Evolutionary conservation across 352 stramenopile genomes (phyloP), one percentile per base, ranked within the genome.

Genomic region (Aphanomyces invadans): DNA sequence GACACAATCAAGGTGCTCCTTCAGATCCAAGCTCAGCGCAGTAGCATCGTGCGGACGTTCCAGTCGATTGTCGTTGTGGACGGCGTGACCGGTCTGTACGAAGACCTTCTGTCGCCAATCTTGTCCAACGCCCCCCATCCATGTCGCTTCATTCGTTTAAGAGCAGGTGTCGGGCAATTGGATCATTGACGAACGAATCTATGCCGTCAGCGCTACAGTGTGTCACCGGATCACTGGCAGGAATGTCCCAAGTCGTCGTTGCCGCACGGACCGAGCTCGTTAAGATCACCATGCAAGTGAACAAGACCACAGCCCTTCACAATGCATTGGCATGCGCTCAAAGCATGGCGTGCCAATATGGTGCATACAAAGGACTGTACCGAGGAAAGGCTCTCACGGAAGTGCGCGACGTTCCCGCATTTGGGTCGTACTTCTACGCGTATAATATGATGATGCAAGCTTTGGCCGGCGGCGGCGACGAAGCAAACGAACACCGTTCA

Each of bases 1-100:
- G 86, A 95, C 74, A 95, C 86, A 25, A 80, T 95, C 68, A 95
- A 95, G 70, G 84, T 93, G 64, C 83, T 86, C 44, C 69, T 93
- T 49, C 86, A 95, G 74, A 95, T 84, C 23, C 73, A 65, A 42
- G 31, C 17, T n/a, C 45, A 53, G 65, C 53, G 68, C 36, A 64
- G 63, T 31, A 77, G 80, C 48, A 70, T 90, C 42, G 17, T 83
- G 29, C 73, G 71, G 54, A 83, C 78, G 39, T 36, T 90, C 42
- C 75, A 73, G 7, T 68, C 76, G 28, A 89, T 92, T 54, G 62
- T 78, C 1, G 44, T 60, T n/a, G 74, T 73, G 4, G 85, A 94
- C 32, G 85, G 85, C 0, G 72, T 79, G 11, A 73, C 74, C 5
- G 85, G 81, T 5, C 77, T 94, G 39, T 94, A 87, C 72, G 81